Evolutionary conservation across 768 basidiomycete species (phyloP), one percentile per base, ranked within the genome.

Genomic region (Russula foetens): DNA sequence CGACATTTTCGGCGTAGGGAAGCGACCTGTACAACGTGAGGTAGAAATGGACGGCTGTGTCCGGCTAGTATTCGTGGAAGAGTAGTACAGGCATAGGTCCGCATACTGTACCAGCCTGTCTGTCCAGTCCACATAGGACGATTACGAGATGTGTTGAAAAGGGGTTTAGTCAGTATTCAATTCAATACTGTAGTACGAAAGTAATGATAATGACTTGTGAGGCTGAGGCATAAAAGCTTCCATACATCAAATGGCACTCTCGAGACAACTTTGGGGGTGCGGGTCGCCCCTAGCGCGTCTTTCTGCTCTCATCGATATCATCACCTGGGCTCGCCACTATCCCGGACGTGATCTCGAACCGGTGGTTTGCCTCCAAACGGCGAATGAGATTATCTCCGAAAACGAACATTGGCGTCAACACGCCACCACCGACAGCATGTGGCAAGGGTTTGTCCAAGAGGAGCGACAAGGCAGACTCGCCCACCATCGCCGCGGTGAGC

Each of bases 361-460:
- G 70, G 0, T 82, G 84, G 8, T 78, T 82, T 23, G 73, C 75
- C 60, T 81, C 78, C 63, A 97, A 70, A 21, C 94, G 77, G 64
- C 81, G 79, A 38, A 93, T 74, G 39, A 95, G 71, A 7, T 83
- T 81, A 61, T 89, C 83, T 17, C 93, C 94, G 58, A 96, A 79
- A 1, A 90, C 94, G 4, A 82, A 84, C 72, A 86, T 82, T 0
- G 94, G 86, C 2, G 95, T 98, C 51, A 97, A 75, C 2, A 94
- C 73, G 1, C 95, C 94, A 14, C 93, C 94, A 48, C 76, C 71
- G 51, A 74, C 76, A 4, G 81, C 85, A 7, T 85, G 70, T 1
- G 75, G 64, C 0, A 91, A 81, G 2, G 93, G 79, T 4, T 74
- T 69, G 17, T 83, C 77, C 2, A 89, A 74, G 19, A 86, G 75